phyloP scores from a whole-genome alignment of 73 alveolate species.

The Paramecium sexaurelia region DNA sequence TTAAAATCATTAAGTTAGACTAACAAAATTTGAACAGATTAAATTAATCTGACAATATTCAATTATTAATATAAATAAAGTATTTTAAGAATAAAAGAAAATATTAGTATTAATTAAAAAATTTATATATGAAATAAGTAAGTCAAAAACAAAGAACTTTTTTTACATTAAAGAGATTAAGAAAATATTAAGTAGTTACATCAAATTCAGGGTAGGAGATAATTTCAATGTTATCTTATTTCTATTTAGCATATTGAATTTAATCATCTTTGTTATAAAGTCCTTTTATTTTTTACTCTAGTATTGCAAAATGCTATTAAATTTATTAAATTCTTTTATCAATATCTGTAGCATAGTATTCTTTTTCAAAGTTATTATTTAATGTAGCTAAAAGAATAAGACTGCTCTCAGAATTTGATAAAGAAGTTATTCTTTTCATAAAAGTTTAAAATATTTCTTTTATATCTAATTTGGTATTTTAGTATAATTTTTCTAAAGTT shows the following conservation, averaged over 20 bases:
- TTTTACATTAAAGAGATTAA: neutral
- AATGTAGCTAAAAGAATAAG: neutral
- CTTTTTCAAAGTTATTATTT: conserved; percentile 3
- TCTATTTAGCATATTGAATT: neutral
- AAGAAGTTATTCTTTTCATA: neutral
- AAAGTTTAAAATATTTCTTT: neutral
- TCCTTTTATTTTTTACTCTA: neutral
- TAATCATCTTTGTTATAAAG: neutral
- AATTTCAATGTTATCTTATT: neutral
- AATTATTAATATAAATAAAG: too few species aligned
- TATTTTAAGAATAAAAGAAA: too few species aligned
- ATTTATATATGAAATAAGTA: neutral
- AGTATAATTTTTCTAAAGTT: neutral
- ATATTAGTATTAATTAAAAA: too few species aligned
- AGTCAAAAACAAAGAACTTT: conserved; percentile 9
- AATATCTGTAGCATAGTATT: neutral
- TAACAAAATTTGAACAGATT: too few species aligned
- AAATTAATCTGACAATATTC: too few species aligned
- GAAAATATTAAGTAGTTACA: neutral
- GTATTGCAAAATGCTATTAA: neutral
- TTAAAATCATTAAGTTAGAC: too few species aligned
- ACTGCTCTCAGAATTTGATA: neutral
- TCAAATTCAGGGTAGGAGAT: neutral
- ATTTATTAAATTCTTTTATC: neutral
- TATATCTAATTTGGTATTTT: neutral